Evolutionary conservation across 2,329 filamentous ascomycete genomes (phyloP).

Genomic region (Clarireedia monteithiana): DNA sequence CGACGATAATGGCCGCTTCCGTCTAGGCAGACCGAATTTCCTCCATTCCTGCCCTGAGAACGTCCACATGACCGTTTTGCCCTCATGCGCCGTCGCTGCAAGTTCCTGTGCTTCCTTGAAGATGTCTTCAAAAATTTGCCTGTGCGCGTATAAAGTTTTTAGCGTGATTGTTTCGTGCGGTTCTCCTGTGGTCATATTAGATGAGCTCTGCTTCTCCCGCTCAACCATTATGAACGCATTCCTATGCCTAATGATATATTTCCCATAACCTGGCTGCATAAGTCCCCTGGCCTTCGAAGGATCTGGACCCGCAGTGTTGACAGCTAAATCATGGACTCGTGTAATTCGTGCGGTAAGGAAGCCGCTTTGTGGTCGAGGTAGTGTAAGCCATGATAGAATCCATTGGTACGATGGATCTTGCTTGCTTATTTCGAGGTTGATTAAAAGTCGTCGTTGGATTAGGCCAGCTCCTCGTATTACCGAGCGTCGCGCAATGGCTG

Average conservation of each 20-base stretch:
- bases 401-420: slow-evolving; percentile 90
- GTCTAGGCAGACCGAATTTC: slow-evolving; percentile 72
- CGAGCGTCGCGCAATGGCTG: slow-evolving; percentile 74
- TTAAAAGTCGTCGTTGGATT: slow-evolving; percentile 76
- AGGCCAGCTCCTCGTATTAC: slow-evolving; percentile 64
- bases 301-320: slow-evolving; percentile 52
- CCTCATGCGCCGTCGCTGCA: slow-evolving; percentile 73
- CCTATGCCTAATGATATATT: slow-evolving; percentile 79
- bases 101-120: slow-evolving; percentile 81
- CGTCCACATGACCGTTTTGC: slow-evolving; percentile 88
- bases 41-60: slow-evolving; percentile 80
- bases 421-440: slow-evolving; percentile 92
- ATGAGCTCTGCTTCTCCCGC: slow-evolving; percentile 76
- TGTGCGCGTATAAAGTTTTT: slow-evolving; percentile 83
- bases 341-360: slow-evolving; percentile 47
- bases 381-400: slow-evolving; percentile 90
- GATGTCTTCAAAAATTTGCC: slow-evolving; percentile 82
- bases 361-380: slow-evolving; percentile 54
- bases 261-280: slow-evolving; percentile 83
- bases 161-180: slow-evolving; percentile 92
- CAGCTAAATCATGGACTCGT: slow-evolving; percentile 51
- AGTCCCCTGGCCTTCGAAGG: slow-evolving; percentile 72
- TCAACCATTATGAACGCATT: slow-evolving; percentile 83
- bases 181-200: slow-evolving; percentile 73
- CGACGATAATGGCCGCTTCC: slow-evolving; percentile 80